Base-by-base conservation (phyloP, 2,329 filamentous ascomycete species). In the Microascus cirrosus region DNA sequence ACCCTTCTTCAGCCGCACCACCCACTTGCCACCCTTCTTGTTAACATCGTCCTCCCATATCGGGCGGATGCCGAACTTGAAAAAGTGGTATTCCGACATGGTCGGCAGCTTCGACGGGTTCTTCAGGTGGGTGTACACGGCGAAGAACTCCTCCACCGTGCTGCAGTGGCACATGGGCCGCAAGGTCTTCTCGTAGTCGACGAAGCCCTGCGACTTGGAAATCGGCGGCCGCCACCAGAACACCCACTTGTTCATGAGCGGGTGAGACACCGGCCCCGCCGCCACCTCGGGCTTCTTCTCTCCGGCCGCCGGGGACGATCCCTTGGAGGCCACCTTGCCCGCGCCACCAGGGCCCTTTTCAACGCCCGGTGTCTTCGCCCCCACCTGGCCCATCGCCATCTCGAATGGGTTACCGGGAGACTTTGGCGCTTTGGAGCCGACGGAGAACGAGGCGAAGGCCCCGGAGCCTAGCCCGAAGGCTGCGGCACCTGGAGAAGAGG, bases 41-140 rank as follows among this genome's bases (percentile, higher is more conserved):
- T 99, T 99, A 70, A 95, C 90, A 53, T 96, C 91, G 65, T 99
- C 94, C 72, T 99, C 94, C 94, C 94, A 99, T 65, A 99, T 94
- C 24, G 94, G 94, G 60, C 94, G 85, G 61, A 99, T 92, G 58
- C 92, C 93, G 68, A 94, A 91, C 73, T 94, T 95, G 78, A 99
- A 99, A 60, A 99, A 86, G 70, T 99, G 94, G 69, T 96, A 99
- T 73, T 99, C 94, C 25, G 92, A 96, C 34, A 97, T 93, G 4
- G 93, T 86, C 7, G 93, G 93, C 59, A 99, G 78, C 36, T 81
- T 77, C 39, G 92, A 97, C 2, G 95, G 94, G 32, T 89, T 84
- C 75, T 95, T 95, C 54, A 99, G 80, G 71, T 97, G 91, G 58
- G 82, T 78, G 69, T 96, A 97, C 42, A 96, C 85, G 54, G 83